Evolutionary conservation across 257 asterid genomes (phyloP).

Genomic region (Nicotiana tabacum): DNA sequence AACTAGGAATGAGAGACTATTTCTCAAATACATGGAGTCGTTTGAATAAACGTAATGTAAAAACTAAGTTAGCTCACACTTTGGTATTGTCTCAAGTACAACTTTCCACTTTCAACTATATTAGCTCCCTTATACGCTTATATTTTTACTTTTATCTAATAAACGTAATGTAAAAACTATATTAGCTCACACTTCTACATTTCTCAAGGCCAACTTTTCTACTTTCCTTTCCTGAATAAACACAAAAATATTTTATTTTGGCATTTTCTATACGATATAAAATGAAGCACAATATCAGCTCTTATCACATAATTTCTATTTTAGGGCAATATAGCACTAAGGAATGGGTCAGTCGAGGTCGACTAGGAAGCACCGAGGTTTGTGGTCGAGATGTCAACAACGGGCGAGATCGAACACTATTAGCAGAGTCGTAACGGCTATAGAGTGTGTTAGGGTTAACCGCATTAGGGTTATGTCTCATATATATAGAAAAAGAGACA

Average conservation of each 20-base stretch:
- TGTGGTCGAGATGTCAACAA: no score
- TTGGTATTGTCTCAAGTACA: no score
- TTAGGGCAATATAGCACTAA: no score
- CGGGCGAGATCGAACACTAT: no score
- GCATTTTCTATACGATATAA: not conserved
- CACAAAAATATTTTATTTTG: not conserved
- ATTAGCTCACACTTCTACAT: not conserved
- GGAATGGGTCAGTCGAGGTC: no score
- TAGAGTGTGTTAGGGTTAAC: no score
- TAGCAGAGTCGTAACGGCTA: no score
- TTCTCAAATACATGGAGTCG: not conserved
- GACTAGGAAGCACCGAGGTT: no score
- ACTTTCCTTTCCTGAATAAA: not conserved
- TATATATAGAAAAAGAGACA: no score
- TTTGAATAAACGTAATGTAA: not conserved
- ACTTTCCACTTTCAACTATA: not conserved
- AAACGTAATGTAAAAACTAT: not conserved
- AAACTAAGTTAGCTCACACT: not conserved
- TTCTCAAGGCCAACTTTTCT: conserved; percentile 2
- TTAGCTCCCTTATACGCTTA: no score
- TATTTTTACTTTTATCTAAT: no score
- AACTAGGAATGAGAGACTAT: not conserved
- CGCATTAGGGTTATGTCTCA: no score
- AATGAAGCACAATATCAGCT: not conserved
- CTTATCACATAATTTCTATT: not conserved